Conservation (phyloP, 768 basidiomycete species). For the Lactarius sp. region DNA sequence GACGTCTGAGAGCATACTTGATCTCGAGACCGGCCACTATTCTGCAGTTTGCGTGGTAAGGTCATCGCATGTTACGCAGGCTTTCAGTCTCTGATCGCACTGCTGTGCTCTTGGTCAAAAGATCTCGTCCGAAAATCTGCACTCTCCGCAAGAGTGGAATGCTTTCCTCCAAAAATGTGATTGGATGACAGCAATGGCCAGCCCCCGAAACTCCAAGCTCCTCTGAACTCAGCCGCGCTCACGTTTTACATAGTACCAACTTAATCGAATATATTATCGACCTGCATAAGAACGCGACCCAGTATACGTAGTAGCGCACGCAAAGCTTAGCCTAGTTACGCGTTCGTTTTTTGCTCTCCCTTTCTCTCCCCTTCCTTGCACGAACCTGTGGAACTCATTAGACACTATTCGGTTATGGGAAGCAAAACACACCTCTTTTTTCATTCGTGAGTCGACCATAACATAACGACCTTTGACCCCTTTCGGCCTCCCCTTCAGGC, state of each 20-base stretch:
- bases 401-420: constrained; percentile 3
- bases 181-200: constrained; percentile 31
- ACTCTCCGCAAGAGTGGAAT: constrained; percentile 42
- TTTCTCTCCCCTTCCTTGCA: constrained; percentile 76
- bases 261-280: neutral
- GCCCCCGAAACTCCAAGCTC: constrained; percentile 8
- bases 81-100: constrained; percentile 9
- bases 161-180: constrained; percentile 43
- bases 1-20: constrained; percentile 46
- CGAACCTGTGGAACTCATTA: constrained; percentile 50
- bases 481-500: constrained; percentile 87
- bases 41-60: constrained; percentile 52
- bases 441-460: constrained; percentile 93
- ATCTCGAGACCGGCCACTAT: constrained; percentile 51
- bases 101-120: constrained; percentile 33
- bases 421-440: constrained; percentile 66
- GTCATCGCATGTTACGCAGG: neutral
- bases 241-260: neutral
- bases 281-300: neutral
- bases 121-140: constrained; percentile 42
- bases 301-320: constrained; percentile 4
- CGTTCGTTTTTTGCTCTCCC: constrained; percentile 59
- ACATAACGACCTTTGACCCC: constrained; percentile 93
- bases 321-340: constrained; percentile 30
- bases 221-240: constrained; percentile 1